These are phyloP conservation scores for Scenedesmus sp. DNA, from an alignment of 163 green algal species.

Conservation along the genomic window DNA sequence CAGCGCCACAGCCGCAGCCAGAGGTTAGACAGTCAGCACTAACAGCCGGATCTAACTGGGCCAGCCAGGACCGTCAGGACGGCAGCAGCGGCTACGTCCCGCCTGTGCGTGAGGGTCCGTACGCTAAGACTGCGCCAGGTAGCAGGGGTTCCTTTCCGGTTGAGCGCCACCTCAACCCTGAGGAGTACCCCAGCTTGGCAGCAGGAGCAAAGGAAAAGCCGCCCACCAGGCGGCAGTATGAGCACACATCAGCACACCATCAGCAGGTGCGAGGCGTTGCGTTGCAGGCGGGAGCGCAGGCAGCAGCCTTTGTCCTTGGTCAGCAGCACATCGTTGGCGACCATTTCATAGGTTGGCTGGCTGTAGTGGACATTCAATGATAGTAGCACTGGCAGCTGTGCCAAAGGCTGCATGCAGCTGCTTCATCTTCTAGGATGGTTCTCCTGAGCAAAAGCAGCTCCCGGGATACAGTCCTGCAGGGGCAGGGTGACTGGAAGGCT, in stretches of 20 bases:
- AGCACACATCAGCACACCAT: not conserved
- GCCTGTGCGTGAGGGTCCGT: slow-evolving; percentile 61
- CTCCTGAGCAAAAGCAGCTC: no score
- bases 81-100: slow-evolving; percentile 43
- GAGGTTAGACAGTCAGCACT: slow-evolving; percentile 59
- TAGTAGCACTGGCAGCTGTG: not conserved
- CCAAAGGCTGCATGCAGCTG: not conserved
- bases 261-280: slow-evolving; percentile 26
- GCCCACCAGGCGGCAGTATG: not conserved
- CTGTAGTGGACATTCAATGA: not conserved
- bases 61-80: not conserved
- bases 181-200: slow-evolving; percentile 81
- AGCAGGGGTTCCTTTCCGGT: slow-evolving; percentile 57
- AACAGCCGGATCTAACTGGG: slow-evolving; percentile 59
- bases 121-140: not conserved
- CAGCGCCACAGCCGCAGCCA: slow-evolving; percentile 45
- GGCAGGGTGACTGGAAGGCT: not conserved
- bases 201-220: slow-evolving; percentile 59
- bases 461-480: not conserved
- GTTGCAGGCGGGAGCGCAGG: not conserved
- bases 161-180: slow-evolving; percentile 75
- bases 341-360: not conserved
- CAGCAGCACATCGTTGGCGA: not conserved
- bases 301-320: not conserved
- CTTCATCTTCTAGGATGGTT: no score